Base-by-base conservation (phyloP, 2,329 filamentous ascomycete genomes). In the Curvularia verruculosa region DNA sequence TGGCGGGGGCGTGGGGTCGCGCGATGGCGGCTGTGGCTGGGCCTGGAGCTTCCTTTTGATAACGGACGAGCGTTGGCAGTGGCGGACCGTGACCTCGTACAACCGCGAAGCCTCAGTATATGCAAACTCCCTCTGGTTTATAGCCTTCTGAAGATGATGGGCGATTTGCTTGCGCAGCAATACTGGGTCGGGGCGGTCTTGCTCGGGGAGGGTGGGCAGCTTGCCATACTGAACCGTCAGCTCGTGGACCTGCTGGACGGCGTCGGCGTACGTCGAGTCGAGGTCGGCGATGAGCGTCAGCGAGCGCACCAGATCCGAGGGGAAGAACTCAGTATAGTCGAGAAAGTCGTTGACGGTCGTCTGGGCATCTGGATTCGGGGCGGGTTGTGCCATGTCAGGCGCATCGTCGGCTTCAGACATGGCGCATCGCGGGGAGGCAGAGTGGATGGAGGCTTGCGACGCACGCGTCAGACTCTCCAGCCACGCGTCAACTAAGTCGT, bases 271-370 rank as follows among this genome's bases (percentile, higher is more conserved):
- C 49, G 74, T 75, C 34, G 70, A 65, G 59, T 83, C 79, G 61
- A 83, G 80, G 59, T 82, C 77, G 61, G 81, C 80, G 66, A 89
- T 87, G 55, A 89, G 79, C 49, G 83, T 85, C 52, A 89, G 77
- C 60, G 86, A 87, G 66, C 86, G 85, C 56, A 83, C 81, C 23
- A 89, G 78, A 70, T 88, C 86, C 9, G 86, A 85, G 31, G 86
- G 86, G 55, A 87, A 86, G 79, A 87, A 87, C 75, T 89, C 86
- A 60, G 86, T 89, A 75, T 88, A 89, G 73, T 88, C 85, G 56
- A 88, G 83, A 73, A 86, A 89, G 73, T 89, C 86, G 62, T 85
- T 87, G 44, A 89, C 84, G 24, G 86, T 87, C 31, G 85, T 84
- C 70, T 88, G 85, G 54, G 85, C 84, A 68, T 89, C 86, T 31